phyloP scores from a whole-genome alignment of 495 filamentous ascomycete species.

The Bacidia gigantensis region DNA sequence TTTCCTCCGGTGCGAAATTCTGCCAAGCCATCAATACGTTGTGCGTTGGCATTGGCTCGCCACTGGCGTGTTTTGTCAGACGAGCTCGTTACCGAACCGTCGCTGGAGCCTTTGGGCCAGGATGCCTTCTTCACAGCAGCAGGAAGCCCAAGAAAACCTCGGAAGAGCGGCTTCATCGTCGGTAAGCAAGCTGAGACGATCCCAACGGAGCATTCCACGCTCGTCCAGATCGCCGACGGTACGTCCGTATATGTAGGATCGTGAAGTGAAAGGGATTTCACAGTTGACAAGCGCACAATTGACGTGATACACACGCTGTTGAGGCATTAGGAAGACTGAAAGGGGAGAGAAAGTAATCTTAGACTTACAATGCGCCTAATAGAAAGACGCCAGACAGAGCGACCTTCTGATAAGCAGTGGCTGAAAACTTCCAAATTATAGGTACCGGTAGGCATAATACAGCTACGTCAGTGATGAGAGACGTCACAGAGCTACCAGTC shows the following conservation, averaged over 20 bases:
- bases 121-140: neutral
- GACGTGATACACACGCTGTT: neutral
- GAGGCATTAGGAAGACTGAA: neutral
- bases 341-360: neutral
- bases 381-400: neutral
- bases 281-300: neutral
- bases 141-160: neutral
- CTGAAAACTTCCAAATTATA: neutral
- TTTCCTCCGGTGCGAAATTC: neutral
- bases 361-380: neutral
- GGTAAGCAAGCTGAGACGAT: conserved; percentile 15
- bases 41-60: neutral
- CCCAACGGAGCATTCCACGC: conserved; percentile 13
- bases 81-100: neutral
- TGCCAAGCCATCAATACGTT: neutral
- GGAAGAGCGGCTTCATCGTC: conserved; percentile 12
- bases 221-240: conserved; percentile 17
- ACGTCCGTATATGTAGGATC: conserved; percentile 2
- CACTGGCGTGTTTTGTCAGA: neutral
- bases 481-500: neutral
- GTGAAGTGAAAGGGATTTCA: neutral
- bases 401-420: neutral
- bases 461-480: neutral
- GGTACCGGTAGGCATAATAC: neutral
- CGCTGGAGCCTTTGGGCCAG: neutral